phyloP scores from a whole-genome alignment of 805 yeast species.

The Kluyveromyces siamensis region DNA sequence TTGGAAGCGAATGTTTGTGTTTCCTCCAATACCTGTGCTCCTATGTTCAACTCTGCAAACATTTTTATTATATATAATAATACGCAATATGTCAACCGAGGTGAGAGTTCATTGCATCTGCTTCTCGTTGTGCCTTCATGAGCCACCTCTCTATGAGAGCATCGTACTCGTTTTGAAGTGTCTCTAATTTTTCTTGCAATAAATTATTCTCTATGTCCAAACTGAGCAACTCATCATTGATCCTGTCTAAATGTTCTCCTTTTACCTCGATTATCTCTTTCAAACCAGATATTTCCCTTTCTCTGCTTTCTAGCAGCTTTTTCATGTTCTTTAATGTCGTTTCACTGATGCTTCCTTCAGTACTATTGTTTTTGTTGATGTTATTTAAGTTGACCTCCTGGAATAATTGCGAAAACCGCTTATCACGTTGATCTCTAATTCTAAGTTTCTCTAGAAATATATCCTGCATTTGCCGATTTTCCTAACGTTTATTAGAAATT shows the following conservation, averaged over 20 bases:
- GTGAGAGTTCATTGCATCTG: conserved; percentile 47
- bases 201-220: conserved; percentile 46
- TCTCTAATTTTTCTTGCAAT: conserved; percentile 26
- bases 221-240: conserved; percentile 61
- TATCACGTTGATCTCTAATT: conserved; percentile 14
- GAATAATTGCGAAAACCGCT: conserved; percentile 16
- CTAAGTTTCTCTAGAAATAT: conserved; percentile 8
- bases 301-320: conserved; percentile 12
- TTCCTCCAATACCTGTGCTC: too few relatives aligned
- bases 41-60: too few relatives aligned
- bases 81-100: not conserved
- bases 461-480: conserved; percentile 8
- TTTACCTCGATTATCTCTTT: conserved; percentile 32
- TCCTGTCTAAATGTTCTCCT: conserved; percentile 45
- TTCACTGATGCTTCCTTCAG: not conserved
- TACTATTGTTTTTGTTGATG: not conserved
- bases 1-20: not conserved
- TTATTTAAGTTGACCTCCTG: not conserved
- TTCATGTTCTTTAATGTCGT: conserved; percentile 7
- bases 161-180: conserved; percentile 40
- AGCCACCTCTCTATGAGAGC: conserved; percentile 51
- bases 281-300: conserved; percentile 20
- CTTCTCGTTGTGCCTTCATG: conserved; percentile 47
- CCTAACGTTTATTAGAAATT: not conserved
- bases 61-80: not conserved